Conservation (phyloP, 192 early-diverging fungal genomes). For the Linnemannia hyalina region DNA sequence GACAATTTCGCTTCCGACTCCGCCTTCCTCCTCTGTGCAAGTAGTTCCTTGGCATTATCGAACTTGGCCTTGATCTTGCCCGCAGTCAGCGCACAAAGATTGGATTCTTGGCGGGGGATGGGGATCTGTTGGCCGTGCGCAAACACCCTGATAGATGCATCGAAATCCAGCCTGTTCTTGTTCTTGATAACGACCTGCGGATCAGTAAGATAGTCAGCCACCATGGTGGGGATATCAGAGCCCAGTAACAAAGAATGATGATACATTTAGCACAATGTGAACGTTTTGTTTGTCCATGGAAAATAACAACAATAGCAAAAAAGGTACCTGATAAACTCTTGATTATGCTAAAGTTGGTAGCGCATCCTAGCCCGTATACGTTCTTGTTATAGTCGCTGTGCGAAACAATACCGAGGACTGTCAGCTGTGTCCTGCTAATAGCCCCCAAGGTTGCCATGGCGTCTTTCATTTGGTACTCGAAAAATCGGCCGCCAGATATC, state of each 20-base stretch:
- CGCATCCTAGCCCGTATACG: background rate
- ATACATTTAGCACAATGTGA: background rate
- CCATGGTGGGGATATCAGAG: background rate
- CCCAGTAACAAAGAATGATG: background rate
- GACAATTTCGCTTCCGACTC: background rate
- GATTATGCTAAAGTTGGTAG: constrained; percentile 11
- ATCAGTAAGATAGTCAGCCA: background rate
- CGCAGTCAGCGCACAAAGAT: background rate
- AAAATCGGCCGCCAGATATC: background rate
- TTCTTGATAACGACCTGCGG: background rate
- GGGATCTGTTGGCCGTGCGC: background rate
- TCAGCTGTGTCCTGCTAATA: background rate
- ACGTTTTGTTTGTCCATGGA: too few species aligned
- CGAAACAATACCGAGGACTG: constrained; percentile 7
- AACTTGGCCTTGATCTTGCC: background rate
- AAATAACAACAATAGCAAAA: background rate
- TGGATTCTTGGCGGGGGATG: background rate
- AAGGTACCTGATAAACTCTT: background rate
- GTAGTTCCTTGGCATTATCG: background rate
- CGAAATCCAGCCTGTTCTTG: background rate
- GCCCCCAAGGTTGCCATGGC: background rate
- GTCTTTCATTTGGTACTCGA: constrained; percentile 5
- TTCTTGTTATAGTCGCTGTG: background rate
- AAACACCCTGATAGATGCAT: background rate
- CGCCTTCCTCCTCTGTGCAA: background rate